Percentiles rank a stretch among this genome's conserved stretches.
Conservation (phyloP, 2,329 filamentous ascomycete genomes). For the Fusarium sp. region DNA sequence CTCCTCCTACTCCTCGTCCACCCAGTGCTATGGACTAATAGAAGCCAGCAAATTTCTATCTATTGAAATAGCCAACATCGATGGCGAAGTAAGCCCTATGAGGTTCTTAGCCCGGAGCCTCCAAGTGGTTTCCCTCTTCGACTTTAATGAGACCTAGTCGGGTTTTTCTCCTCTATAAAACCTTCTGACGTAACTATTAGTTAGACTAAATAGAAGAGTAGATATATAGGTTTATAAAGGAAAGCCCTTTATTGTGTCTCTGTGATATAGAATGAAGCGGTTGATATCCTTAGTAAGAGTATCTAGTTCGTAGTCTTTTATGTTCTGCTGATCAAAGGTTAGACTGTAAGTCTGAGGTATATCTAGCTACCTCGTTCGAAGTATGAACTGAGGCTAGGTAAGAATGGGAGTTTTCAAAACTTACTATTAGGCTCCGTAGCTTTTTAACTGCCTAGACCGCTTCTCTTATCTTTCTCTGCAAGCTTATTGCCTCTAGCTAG, state of each 20-base stretch:
- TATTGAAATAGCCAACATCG: not conserved
- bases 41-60: not conserved
- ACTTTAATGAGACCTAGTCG: not conserved
- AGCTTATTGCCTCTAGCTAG: not conserved
- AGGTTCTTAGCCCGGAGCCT: not conserved
- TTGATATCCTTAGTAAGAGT: not conserved
- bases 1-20: too few relatives aligned
- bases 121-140: not conserved
- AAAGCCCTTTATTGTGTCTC: not conserved
- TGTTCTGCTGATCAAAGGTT: not conserved
- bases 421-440: not conserved
- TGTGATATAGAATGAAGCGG: not conserved
- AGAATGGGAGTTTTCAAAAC: not conserved
- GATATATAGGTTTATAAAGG: not conserved
- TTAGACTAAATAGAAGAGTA: not conserved
- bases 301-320: not conserved
- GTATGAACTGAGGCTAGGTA: not conserved
- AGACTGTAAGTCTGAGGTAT: not conserved
- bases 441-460: rapidly evolving
- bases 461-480: rapidly evolving
- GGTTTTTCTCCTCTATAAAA: not conserved
- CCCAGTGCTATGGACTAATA: rapidly evolving
- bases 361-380: not conserved
- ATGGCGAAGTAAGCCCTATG: rapidly evolving
- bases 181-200: not conserved